Conservation (phyloP, 108 stramenopile genomes). For the Skeletonema grethae region DNA sequence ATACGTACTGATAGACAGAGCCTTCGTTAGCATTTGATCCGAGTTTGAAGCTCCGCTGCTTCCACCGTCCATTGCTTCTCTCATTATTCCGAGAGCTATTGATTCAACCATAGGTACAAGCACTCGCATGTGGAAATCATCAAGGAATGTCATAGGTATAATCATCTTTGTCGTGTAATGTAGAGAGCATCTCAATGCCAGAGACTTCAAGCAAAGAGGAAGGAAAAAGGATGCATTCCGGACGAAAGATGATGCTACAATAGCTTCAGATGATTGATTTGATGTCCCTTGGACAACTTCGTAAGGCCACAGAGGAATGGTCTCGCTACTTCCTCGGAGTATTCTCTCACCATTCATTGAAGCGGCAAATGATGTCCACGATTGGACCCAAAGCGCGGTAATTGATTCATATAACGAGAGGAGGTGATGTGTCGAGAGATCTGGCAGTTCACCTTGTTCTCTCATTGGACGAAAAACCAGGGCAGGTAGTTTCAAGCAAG, state of each 20-base stretch:
- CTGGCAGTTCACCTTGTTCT: slow-evolving; percentile 1
- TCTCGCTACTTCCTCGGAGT: slow-evolving; percentile 26
- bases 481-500: slow-evolving; percentile 25
- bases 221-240: slow-evolving; percentile 69
- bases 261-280: slow-evolving; percentile 38
- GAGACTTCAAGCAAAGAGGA: slow-evolving; percentile 80
- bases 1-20: slow-evolving; percentile 35
- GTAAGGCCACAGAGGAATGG: slow-evolving; percentile 41
- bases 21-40: slow-evolving; percentile 47
- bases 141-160: slow-evolving; percentile 58
- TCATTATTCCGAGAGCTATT: slow-evolving; percentile 64
- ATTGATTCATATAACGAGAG: slow-evolving; percentile 37
- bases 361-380: slow-evolving; percentile 45
- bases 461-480: slow-evolving; percentile 33
- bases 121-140: slow-evolving; percentile 66
- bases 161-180: slow-evolving; percentile 29
- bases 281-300: slow-evolving; percentile 40
- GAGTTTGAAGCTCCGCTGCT: slow-evolving; percentile 31
- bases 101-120: slow-evolving; percentile 71
- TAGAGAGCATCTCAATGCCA: slow-evolving; percentile 57
- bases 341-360: slow-evolving; percentile 15
- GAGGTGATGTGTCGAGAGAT: slow-evolving; percentile 13
- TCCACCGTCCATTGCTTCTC: slow-evolving; percentile 53
- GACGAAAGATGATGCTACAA: slow-evolving; percentile 48
- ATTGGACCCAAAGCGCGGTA: slow-evolving; percentile 46